phyloP scores from a whole-genome alignment of 208 protist genomes.

The Trypanosoma platydactyli region DNA sequence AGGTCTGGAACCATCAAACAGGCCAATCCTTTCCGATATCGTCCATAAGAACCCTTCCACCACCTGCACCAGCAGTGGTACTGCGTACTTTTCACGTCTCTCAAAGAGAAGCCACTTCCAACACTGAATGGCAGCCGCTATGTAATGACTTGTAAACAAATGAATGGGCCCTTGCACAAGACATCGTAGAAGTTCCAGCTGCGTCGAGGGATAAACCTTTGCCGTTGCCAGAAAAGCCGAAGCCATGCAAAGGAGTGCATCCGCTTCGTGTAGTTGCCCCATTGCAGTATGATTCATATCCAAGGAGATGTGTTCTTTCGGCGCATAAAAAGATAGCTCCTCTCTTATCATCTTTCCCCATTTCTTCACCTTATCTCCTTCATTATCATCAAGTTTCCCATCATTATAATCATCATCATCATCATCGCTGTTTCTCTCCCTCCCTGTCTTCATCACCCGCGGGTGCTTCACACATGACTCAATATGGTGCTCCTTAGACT shows the following conservation, averaged over 20 bases:
- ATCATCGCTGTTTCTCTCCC: background rate
- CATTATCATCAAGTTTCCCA: background rate
- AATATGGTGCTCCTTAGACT: slow-evolving; percentile 6
- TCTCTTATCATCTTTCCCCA: background rate
- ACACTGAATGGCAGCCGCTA: slow-evolving; percentile 53
- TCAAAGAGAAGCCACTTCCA: slow-evolving; percentile 76
- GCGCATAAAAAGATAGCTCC: no score
- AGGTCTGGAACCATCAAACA: slow-evolving; percentile 69
- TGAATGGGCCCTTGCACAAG: slow-evolving; percentile 69
- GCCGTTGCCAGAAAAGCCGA: slow-evolving; percentile 51
- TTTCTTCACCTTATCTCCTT: background rate
- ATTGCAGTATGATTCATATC: slow-evolving; percentile 9
- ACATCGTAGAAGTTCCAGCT: slow-evolving; percentile 53
- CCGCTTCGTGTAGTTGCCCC: slow-evolving; percentile 29
- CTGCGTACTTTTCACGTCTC: slow-evolving; percentile 43
- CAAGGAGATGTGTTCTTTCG: slow-evolving; percentile 3
- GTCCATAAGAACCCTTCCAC: slow-evolving; percentile 71
- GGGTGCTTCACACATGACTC: background rate
- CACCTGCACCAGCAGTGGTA: slow-evolving; percentile 59
- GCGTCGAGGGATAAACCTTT: slow-evolving; percentile 29
- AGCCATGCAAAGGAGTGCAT: slow-evolving; percentile 40
- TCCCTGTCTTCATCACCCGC: background rate
- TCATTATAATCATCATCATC: slow-evolving; percentile 5
- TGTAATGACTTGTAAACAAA: slow-evolving; percentile 50
- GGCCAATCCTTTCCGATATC: slow-evolving; percentile 48